These are phyloP conservation scores for Mycena maculata DNA, from an alignment of 768 basidiomycete genomes.

Conservation along the genomic window DNA sequence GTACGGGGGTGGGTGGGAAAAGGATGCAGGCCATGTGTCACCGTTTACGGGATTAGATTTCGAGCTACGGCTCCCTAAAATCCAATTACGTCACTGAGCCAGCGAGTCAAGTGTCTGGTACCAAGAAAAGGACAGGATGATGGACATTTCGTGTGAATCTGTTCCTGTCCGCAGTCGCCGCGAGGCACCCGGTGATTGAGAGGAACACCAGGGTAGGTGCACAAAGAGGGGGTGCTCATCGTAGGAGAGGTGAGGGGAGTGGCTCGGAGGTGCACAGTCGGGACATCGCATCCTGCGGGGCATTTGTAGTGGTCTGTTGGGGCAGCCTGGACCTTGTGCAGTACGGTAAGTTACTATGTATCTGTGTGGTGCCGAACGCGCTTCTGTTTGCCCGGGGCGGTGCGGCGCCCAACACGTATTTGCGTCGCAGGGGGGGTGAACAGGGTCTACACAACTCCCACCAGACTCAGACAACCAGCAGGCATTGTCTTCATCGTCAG, in stretches of 20 bases:
- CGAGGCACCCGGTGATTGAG: neutral
- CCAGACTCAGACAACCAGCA: neutral
- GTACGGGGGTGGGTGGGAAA: neutral
- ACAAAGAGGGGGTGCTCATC: neutral
- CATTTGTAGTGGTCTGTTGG: neutral
- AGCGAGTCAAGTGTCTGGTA: no score
- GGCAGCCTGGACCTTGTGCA: neutral
- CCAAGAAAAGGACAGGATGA: neutral
- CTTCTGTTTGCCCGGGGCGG: neutral
- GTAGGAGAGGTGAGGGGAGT: neutral
- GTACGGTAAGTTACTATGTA: neutral
- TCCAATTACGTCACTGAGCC: no score
- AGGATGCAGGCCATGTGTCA: neutral
- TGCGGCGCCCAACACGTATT: neutral
- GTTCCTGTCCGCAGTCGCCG: neutral
- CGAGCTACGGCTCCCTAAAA: no score
- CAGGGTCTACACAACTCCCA: neutral
- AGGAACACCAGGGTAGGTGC: neutral
- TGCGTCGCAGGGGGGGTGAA: neutral
- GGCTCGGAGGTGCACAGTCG: neutral
- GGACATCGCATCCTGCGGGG: neutral
- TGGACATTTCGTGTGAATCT: neutral
- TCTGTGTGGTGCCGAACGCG: neutral
- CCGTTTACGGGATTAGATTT: no score
- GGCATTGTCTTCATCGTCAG: neutral